phyloP scores from a whole-genome alignment of 1,139 yeast genomes.

The Pneumocystis carinii region DNA sequence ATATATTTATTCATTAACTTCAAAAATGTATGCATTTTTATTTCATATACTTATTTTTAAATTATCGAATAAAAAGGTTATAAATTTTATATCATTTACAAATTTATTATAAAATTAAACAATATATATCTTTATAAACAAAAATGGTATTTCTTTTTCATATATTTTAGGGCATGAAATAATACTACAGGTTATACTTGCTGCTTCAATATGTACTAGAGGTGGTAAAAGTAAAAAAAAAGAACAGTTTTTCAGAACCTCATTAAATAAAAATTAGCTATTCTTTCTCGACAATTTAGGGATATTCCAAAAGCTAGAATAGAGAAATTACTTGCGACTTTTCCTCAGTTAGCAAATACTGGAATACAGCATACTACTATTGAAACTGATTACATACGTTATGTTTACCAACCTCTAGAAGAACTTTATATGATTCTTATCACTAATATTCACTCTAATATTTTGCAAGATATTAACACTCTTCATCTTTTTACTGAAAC shows the following conservation, averaged over 20 bases:
- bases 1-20: neutral
- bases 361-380: slow-evolving; percentile 85
- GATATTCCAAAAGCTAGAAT: slow-evolving; percentile 77
- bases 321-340: slow-evolving; percentile 69
- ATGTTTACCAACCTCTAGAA: slow-evolving; percentile 90
- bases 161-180: neutral
- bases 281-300: slow-evolving; percentile 81
- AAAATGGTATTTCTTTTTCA: neutral
- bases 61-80: neutral
- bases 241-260: neutral
- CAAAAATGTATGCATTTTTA: too few species aligned
- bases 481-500: slow-evolving; percentile 73
- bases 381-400: slow-evolving; percentile 84
- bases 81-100: too few species aligned
- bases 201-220: slow-evolving; percentile 90
- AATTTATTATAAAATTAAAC: too few species aligned
- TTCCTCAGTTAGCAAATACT: slow-evolving; percentile 51
- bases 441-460: slow-evolving; percentile 83
- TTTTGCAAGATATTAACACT: slow-evolving; percentile 87
- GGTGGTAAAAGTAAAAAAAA: slow-evolving; percentile 46
- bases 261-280: slow-evolving; percentile 28
- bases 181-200: slow-evolving; percentile 49
- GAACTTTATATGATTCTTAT: slow-evolving; percentile 83
- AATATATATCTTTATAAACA: neutral
- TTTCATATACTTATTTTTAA: too few species aligned